Percentiles rank a stretch among this genome's conserved stretches.
Conservation (phyloP, 208 protist species). For the Trypanosoma theileri region DNA sequence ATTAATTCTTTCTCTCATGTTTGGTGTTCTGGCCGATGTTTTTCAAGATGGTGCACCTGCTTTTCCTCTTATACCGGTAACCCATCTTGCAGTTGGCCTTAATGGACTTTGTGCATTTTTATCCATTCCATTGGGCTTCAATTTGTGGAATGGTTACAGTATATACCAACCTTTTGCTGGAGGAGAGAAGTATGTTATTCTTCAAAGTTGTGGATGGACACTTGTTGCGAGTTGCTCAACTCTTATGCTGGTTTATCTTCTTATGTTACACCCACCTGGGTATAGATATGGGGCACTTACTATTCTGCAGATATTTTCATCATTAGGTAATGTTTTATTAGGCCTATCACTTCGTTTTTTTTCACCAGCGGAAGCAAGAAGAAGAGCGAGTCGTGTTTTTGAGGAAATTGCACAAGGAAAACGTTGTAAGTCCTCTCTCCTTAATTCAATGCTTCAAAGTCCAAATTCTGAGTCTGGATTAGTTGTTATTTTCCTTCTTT, state of each 20-base stretch:
- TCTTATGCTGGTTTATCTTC: slow-evolving; percentile 30
- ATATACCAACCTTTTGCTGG: slow-evolving; percentile 86
- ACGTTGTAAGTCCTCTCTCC: background rate
- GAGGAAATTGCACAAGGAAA: background rate
- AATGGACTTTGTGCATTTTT: slow-evolving; percentile 45
- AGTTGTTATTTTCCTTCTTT: slow-evolving; percentile 44
- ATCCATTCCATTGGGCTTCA: slow-evolving; percentile 60
- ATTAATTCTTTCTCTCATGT: slow-evolving; percentile 44
- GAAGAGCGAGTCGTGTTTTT: too few relatives aligned
- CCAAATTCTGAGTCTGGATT: slow-evolving; percentile 67
- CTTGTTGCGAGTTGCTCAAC: slow-evolving; percentile 33
- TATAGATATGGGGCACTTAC: slow-evolving; percentile 42
- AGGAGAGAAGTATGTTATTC: slow-evolving; percentile 61
- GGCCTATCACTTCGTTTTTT: slow-evolving; percentile 63
- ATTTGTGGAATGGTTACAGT: slow-evolving; percentile 39
- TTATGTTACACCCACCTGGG: slow-evolving; percentile 14
- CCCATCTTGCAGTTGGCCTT: slow-evolving; percentile 40
- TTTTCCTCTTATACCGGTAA: slow-evolving; percentile 59
- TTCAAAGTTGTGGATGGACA: slow-evolving; percentile 71
- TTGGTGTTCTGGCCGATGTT: slow-evolving; percentile 57
- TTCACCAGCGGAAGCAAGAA: slow-evolving; percentile 10
- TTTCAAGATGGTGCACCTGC: slow-evolving; percentile 42
- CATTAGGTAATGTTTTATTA: slow-evolving; percentile 60
- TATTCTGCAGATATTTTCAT: slow-evolving; percentile 32
- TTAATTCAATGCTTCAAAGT: slow-evolving; percentile 40